Conservation (phyloP, 345 rosid genomes). For the Sonneratia alba region DNA sequence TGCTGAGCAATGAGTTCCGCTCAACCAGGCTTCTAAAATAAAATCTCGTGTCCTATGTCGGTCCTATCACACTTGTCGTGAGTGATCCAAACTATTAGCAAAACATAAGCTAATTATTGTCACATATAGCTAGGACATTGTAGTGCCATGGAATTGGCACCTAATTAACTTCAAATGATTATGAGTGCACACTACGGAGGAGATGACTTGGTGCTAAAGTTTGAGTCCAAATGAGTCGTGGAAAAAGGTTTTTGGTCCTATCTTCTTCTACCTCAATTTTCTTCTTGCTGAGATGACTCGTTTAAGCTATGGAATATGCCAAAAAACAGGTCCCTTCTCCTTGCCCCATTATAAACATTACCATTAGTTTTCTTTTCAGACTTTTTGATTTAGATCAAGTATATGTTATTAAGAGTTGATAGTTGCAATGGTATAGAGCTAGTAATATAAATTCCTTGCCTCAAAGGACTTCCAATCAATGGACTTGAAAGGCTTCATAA, state of each 20-base stretch:
- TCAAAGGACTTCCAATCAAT: slow-evolving; percentile 47
- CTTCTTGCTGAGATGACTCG: slow-evolving; percentile 24
- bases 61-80: slow-evolving; percentile 46
- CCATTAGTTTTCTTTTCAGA: too few species aligned
- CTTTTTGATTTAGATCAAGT: background rate
- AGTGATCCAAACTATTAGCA: slow-evolving; percentile 5
- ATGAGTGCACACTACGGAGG: slow-evolving; percentile 81
- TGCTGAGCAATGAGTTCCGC: slow-evolving; percentile 52
- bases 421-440: slow-evolving; percentile 41
- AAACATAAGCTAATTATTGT: background rate
- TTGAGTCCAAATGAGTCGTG: slow-evolving; percentile 58
- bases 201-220: slow-evolving; percentile 60
- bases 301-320: slow-evolving; percentile 61
- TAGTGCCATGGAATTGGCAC: background rate
- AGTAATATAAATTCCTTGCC: slow-evolving; percentile 73
- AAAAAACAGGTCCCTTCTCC: slow-evolving; percentile 43
- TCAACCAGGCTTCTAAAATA: slow-evolving; percentile 50
- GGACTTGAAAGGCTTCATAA: slow-evolving; percentile 47
- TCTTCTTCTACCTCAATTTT: slow-evolving; percentile 56
- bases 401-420: background rate
- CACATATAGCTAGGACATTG: background rate
- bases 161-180: slow-evolving; percentile 44
- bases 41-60: slow-evolving; percentile 54
- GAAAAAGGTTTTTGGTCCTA: slow-evolving; percentile 93
- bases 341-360: background rate